A percentile compares a stretch with the other conserved stretches of the same genome.
These are phyloP conservation scores for Globisporangium takayamanum DNA, from an alignment of 352 stramenopile species.

Conservation along the genomic window DNA sequence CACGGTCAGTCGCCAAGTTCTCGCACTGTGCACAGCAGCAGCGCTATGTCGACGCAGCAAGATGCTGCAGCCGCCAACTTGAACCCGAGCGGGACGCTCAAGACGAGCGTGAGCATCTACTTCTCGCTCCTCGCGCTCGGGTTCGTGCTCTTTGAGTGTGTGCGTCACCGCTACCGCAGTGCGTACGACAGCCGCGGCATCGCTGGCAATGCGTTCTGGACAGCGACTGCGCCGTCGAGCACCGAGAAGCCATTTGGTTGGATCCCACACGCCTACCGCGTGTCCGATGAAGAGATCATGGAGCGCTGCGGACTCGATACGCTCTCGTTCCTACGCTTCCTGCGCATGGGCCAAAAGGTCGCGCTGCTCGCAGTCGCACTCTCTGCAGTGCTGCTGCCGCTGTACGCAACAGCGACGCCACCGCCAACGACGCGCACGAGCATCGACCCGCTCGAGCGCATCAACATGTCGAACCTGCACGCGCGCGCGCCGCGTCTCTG, in stretches of 20 bases:
- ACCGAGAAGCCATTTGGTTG: conserved; percentile 34
- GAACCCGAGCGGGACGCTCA: conserved; percentile 64
- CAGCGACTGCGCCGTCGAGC: conserved; percentile 4
- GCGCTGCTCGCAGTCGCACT: conserved; percentile 51
- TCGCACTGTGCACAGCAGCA: not conserved
- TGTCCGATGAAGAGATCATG: conserved; percentile 59
- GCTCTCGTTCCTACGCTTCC: conserved; percentile 62
- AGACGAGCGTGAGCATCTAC: conserved; percentile 66
- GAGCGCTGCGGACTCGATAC: conserved; percentile 71
- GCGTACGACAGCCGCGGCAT: conserved; percentile 47
- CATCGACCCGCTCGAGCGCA: conserved; percentile 49
- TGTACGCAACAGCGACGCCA: conserved; percentile 51
- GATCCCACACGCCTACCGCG: conserved; percentile 32
- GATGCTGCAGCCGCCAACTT: conserved; percentile 40
- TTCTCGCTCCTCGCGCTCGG: conserved; percentile 37
- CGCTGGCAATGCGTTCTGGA: conserved; percentile 26
- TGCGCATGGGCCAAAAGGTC: conserved; percentile 62
- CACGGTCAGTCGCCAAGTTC: not conserved
- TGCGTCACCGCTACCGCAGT: conserved; percentile 42
- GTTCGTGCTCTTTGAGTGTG: conserved; percentile 52
- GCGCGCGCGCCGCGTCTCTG: conserved; percentile 48
- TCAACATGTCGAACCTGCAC: conserved; percentile 75
- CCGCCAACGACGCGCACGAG: conserved; percentile 11
- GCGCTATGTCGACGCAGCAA: conserved; percentile 38
- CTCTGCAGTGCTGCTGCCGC: conserved; percentile 53